Percentiles rank a stretch among this genome's conserved stretches.
Evolutionary conservation across 2,329 filamentous ascomycete genomes (phyloP).

Genomic region (Aspergillus carbonarius): DNA sequence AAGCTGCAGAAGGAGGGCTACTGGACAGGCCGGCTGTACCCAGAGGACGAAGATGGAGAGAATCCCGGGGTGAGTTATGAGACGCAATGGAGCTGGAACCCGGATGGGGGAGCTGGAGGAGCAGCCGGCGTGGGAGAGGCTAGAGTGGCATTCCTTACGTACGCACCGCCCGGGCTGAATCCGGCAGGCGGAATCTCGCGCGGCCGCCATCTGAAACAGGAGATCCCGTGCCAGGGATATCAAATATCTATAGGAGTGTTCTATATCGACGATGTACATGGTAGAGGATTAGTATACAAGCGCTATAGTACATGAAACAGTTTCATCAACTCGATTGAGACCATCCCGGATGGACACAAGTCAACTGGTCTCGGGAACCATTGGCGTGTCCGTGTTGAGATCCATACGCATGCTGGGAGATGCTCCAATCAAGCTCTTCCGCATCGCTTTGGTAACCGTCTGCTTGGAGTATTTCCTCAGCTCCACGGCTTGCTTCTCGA

Average conservation of each 20-base stretch:
- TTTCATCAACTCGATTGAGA: too few relatives aligned
- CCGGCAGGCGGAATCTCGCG: constrained; percentile 20
- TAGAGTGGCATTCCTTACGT: constrained; percentile 42
- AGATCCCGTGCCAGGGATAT: not conserved
- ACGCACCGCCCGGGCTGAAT: constrained; percentile 27
- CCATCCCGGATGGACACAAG: too few relatives aligned
- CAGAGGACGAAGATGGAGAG: not conserved
- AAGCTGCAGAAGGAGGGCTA: not conserved
- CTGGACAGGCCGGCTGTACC: constrained; percentile 8
- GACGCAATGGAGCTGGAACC: not conserved
- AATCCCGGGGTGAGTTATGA: not conserved
- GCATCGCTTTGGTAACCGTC: constrained; percentile 18
- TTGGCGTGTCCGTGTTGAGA: too few relatives aligned
- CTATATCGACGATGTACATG: not conserved
- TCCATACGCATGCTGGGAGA: too few relatives aligned
- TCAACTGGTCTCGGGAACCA: too few relatives aligned
- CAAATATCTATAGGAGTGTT: not conserved
- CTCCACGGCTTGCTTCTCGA: constrained; percentile 26
- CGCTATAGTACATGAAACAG: constrained; percentile 2
- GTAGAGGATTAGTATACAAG: not conserved
- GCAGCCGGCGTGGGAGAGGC: constrained; percentile 31
- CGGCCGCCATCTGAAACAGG: not conserved
- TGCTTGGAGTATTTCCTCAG: constrained; percentile 33
- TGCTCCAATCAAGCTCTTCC: constrained; percentile 17
- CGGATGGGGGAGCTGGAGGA: not conserved